A percentile compares a stretch with the other conserved stretches of the same genome.
These are phyloP conservation scores for Fusarium chuoi DNA, from an alignment of 2,329 filamentous ascomycete species.

Conservation along the genomic window DNA sequence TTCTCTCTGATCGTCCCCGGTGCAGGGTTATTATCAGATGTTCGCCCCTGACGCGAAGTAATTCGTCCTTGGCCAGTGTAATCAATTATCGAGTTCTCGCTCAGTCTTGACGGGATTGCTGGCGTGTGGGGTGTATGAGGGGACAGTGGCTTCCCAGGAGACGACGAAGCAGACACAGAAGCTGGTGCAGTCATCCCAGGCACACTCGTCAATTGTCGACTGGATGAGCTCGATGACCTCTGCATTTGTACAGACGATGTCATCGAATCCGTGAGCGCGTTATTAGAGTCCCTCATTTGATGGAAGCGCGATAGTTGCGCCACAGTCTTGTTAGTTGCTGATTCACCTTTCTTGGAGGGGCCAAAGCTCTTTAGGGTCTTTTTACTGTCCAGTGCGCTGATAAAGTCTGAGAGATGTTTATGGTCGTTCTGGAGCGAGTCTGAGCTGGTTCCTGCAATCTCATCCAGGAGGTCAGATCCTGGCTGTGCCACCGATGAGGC, in stretches of 20 bases:
- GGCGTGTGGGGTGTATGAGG: slow-evolving; percentile 93
- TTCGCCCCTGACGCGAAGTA: slow-evolving; percentile 45
- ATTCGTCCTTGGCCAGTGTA: slow-evolving; percentile 46
- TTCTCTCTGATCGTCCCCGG: slow-evolving; percentile 50
- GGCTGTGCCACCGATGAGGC: slow-evolving; percentile 77
- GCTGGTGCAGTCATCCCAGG: slow-evolving; percentile 76
- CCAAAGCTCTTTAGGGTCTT: slow-evolving; percentile 88
- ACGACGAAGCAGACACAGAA: slow-evolving; percentile 85
- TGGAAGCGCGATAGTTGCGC: slow-evolving; percentile 88
- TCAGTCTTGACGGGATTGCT: slow-evolving; percentile 91
- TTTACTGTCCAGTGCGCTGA: slow-evolving; percentile 87
- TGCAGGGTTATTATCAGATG: slow-evolving; percentile 40
- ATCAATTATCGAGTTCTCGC: slow-evolving; percentile 80
- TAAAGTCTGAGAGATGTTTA: slow-evolving; percentile 91
- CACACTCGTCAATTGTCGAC: slow-evolving; percentile 67
- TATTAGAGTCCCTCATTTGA: slow-evolving; percentile 88
- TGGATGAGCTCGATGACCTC: slow-evolving; percentile 80
- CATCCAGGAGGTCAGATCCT: slow-evolving; percentile 82
- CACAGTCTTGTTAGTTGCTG: slow-evolving; percentile 77
- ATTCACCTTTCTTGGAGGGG: slow-evolving; percentile 71
- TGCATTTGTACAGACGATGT: slow-evolving; percentile 88
- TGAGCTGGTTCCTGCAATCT: slow-evolving; percentile 72
- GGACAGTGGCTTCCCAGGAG: slow-evolving; percentile 88
- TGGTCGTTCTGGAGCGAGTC: slow-evolving; percentile 80
- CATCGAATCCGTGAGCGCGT: slow-evolving; percentile 90